Evolutionary conservation across 306 rosid genomes (phyloP).

Genomic region (Begonia fuchsioides): DNA sequence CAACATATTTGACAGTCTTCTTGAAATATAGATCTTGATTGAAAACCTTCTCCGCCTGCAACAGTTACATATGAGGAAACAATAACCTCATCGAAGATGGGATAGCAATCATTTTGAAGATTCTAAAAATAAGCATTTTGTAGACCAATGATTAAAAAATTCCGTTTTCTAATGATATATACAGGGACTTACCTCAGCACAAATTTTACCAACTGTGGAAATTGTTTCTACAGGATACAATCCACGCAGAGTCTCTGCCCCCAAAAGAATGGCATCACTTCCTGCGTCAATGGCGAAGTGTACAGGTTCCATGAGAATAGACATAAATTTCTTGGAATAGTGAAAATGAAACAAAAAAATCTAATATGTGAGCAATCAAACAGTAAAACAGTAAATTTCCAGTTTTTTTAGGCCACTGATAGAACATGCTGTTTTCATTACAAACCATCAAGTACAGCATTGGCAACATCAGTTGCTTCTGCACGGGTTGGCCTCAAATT

Average conservation of each 20-base stretch:
- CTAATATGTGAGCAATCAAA: neutral
- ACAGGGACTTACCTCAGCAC: conserved; percentile 69
- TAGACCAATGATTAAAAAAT: conserved; percentile 8
- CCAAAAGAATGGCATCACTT: conserved; percentile 93
- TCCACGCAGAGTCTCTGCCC: conserved; percentile 98
- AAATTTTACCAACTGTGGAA: conserved; percentile 83
- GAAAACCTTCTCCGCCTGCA: conserved; percentile 97
- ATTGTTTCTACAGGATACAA: conserved; percentile 87
- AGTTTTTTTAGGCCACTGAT: neutral
- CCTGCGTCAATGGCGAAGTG: conserved; percentile 31
- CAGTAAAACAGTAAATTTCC: neutral
- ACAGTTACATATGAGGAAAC: neutral
- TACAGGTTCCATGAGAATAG: neutral
- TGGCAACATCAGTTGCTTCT: conserved; percentile 99
- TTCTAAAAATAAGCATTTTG: neutral
- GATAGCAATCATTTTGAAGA: neutral
- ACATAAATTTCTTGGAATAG: too few species aligned
- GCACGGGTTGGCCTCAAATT: conserved; percentile 99
- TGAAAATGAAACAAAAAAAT: neutral
- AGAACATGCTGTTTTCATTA: neutral
- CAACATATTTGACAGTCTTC: conserved; percentile 77
- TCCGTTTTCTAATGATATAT: conserved; percentile 5
- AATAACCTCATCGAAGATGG: neutral
- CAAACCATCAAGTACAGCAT: conserved; percentile 97
- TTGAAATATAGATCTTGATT: conserved; percentile 92